Evolutionary conservation across 1,284 basidiomycete species (phyloP), one percentile per base, ranked within the genome.

Genomic region (Malassezia furfur): DNA sequence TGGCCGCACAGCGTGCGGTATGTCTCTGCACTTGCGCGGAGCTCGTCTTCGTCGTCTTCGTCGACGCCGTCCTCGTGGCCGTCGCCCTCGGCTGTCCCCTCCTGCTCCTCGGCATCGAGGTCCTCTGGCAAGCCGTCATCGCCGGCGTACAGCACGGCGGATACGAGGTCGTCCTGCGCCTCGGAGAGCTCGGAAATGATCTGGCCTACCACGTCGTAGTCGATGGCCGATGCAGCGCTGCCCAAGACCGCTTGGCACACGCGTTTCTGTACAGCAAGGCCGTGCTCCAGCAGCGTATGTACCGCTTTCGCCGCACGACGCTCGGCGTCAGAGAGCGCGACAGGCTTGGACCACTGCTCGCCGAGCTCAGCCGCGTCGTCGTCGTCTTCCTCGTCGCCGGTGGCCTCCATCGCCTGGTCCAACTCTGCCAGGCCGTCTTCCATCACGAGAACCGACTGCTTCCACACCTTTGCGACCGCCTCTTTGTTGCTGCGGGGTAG

Each of bases 131-230:
- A n/a, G 2, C 22, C 39, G 17, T 32, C 30, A 31, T 52, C 55
- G 8, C 1, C 30, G 8, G 17, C 66, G 22, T 65, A 66, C 21
- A 68, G 48, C 12, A 55, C 61, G 4, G 64, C 56, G 5, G 64
- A 62, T 4, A 65, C 63, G 2, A 68, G 54, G 22, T 68, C 63
- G 39, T 68, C 66, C 49, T 68, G 66, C 5, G 64, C 53, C 40
- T 66, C 62, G 36, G 60, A 61, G 14, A 68, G 50, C 41, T 55
- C 61, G 44, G 59, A 59, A 15, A 60, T 58, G 9, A 59, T 48
- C 38, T 62, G 59, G n/a, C 62, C 62, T 6, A 61, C 58, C 22
- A 59, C 52, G 37, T 66, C 64, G 12, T 59, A 49, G 30, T 66
- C 64, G 34, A 62, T 2, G 3, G 21, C 41, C 5, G 19, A 9